Conservation (phyloP, 331 rosid genomes). For the Cydonia oblonga region DNA sequence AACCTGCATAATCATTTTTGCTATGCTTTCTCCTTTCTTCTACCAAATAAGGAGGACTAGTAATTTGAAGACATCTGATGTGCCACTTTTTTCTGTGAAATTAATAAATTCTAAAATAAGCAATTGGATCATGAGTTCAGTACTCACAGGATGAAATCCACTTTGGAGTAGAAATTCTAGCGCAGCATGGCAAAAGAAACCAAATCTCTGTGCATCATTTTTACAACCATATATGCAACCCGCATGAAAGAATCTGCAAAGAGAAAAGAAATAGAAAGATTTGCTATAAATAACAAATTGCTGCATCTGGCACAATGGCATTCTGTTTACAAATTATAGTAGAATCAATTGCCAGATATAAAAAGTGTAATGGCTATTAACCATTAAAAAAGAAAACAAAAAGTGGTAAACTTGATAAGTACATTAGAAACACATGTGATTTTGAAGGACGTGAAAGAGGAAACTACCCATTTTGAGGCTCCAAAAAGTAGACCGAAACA, state of each 20-base stretch:
- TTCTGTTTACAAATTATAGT: background rate
- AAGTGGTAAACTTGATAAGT: background rate
- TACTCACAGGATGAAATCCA: conserved; percentile 78
- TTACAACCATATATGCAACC: conserved; percentile 68
- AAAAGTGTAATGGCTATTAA: background rate
- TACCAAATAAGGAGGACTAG: background rate
- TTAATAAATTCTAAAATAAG: conserved; percentile 5
- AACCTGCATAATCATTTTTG: background rate
- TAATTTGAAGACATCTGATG: background rate
- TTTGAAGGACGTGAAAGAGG: conserved; percentile 3
- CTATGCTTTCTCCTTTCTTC: background rate
- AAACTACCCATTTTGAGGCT: conserved; percentile 62
- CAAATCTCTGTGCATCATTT: conserved; percentile 72
- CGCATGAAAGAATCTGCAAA: conserved; percentile 40
- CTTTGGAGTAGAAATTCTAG: conserved; percentile 76
- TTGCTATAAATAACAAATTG: conserved; percentile 3
- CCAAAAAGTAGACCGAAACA: conserved; percentile 69
- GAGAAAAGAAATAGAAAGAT: background rate
- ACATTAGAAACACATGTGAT: background rate
- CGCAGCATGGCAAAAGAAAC: conserved; percentile 73
- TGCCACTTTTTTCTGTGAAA: background rate
- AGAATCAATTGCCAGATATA: background rate
- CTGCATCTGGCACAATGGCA: conserved; percentile 1
- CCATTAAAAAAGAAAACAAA: background rate
- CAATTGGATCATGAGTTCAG: conserved; percentile 15